These are phyloP conservation scores for Colletotrichum gigasporum DNA, from an alignment of 2,329 filamentous ascomycete species.

Conservation along the genomic window DNA sequence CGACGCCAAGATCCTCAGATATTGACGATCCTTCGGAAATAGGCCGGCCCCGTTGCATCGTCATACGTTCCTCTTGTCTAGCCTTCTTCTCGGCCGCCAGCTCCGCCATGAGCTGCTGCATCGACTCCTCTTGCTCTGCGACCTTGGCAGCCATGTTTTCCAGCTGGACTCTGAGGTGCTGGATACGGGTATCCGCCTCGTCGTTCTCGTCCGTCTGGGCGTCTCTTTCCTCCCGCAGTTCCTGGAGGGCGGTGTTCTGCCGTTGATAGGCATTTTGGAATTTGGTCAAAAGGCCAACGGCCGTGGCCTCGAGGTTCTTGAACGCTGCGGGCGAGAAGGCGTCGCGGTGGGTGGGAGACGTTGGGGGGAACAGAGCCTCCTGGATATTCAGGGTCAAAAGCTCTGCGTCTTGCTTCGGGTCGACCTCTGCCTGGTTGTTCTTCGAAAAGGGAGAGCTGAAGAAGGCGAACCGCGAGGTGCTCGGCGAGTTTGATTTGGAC, in stretches of 20 bases:
- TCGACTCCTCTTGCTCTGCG: slow-evolving; percentile 61
- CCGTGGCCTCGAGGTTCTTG: slow-evolving; percentile 69
- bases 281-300: slow-evolving; percentile 61
- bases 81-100: slow-evolving; percentile 61
- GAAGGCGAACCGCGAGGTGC: slow-evolving; percentile 55
- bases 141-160: slow-evolving; percentile 66
- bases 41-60: slow-evolving; percentile 38
- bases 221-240: slow-evolving; percentile 63
- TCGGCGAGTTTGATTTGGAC: slow-evolving; percentile 44
- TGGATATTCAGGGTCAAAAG: slow-evolving; percentile 65
- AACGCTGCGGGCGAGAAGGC: slow-evolving; percentile 67
- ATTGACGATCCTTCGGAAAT: slow-evolving; percentile 52
- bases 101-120: slow-evolving; percentile 60
- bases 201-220: slow-evolving; percentile 64
- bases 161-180: slow-evolving; percentile 67
- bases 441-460: slow-evolving; percentile 55
- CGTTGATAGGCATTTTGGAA: slow-evolving; percentile 69
- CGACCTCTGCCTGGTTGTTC: slow-evolving; percentile 40
- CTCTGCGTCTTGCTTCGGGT: slow-evolving; percentile 55
- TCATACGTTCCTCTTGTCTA: slow-evolving; percentile 48
- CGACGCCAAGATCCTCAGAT: slow-evolving; percentile 63
- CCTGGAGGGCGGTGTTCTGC: slow-evolving; percentile 58
- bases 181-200: slow-evolving; percentile 60
- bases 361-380: slow-evolving; percentile 60
- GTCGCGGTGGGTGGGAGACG: slow-evolving; percentile 53